These are phyloP conservation scores for Trichoderma simmonsii DNA, from an alignment of 2,329 filamentous ascomycete genomes.

Conservation along the genomic window DNA sequence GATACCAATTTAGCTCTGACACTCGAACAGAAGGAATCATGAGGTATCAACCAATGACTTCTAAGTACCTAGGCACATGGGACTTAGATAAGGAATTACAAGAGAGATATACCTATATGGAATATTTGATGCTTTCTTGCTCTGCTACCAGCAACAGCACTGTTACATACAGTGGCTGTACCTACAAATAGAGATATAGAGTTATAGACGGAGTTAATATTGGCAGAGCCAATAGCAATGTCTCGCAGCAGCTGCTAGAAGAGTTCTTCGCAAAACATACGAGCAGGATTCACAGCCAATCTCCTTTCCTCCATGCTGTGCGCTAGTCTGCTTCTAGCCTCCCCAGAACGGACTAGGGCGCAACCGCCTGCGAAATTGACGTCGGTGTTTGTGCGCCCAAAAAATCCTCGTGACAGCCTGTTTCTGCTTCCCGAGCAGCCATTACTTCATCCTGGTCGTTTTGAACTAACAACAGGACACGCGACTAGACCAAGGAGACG, in stretches of 20 bases:
- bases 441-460: neutral
- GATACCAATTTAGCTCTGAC: neutral
- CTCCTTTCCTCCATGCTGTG: neutral
- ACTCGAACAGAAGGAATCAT: neutral
- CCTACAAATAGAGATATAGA: neutral
- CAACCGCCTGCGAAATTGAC: neutral
- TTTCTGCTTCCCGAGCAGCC: neutral
- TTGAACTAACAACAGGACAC: conserved; percentile 2
- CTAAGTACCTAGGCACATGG: no score
- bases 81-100: no score
- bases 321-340: neutral
- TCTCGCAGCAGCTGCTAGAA: neutral
- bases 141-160: neutral
- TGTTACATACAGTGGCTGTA: neutral
- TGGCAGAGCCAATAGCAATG: neutral
- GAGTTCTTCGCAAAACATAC: neutral
- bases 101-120: no score
- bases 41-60: neutral
- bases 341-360: conserved; percentile 1
- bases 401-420: conserved; percentile 13
- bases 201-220: neutral
- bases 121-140: neutral
- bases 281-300: neutral
- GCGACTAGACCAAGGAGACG: neutral
- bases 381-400: conserved; percentile 11